Conservation (phyloP, 129 eudicot genomes). For the Cynara cardunculus region DNA sequence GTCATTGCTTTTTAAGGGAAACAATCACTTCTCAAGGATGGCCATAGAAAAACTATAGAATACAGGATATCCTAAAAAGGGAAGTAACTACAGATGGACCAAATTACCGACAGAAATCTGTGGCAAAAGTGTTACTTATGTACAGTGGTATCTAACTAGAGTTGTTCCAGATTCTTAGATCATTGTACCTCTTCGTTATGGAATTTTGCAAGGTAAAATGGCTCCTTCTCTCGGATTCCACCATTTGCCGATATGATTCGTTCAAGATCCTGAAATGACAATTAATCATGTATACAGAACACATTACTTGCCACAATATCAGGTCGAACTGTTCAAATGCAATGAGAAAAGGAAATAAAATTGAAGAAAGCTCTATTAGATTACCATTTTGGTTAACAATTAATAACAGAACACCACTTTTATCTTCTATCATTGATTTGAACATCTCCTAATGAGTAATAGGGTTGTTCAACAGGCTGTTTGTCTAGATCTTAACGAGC, state of each 20-base stretch:
- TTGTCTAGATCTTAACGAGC: not conserved
- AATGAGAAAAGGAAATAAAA: conserved; percentile 6
- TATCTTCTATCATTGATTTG: not conserved
- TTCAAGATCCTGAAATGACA: conserved; percentile 65
- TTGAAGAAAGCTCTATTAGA: not conserved
- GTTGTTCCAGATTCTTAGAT: not conserved
- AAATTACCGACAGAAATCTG: not conserved
- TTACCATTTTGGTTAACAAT: not conserved
- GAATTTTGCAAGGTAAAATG: conserved; percentile 60
- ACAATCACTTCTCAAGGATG: not conserved
- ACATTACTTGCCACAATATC: not conserved
- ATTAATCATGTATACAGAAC: not conserved
- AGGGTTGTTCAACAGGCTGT: not conserved
- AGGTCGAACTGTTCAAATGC: conserved; percentile 2
- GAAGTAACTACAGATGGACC: not conserved
- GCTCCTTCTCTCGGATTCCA: conserved; percentile 74
- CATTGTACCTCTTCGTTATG: conserved; percentile 54
- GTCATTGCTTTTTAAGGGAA: not conserved
- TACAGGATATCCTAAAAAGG: not conserved
- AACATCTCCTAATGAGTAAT: not conserved
- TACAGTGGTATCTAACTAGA: not conserved
- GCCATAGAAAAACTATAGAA: not conserved
- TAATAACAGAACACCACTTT: not conserved
- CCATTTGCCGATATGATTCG: conserved; percentile 62
- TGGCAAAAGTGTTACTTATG: not conserved